These are phyloP conservation scores for Filosporella fistucella DNA, from an alignment of 495 filamentous ascomycete genomes.

Conservation along the genomic window DNA sequence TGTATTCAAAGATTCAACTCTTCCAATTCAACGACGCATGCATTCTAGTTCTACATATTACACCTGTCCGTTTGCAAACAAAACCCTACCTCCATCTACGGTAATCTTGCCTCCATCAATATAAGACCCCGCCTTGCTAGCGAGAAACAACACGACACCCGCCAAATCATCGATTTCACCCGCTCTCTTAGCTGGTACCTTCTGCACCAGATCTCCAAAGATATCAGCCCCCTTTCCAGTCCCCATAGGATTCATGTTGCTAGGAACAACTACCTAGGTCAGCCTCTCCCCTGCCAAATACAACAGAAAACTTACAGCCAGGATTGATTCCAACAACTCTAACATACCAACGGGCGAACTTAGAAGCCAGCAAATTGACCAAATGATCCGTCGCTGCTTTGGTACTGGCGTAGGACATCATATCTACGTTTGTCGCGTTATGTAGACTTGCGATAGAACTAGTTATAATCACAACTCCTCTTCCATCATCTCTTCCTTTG, in stretches of 20 bases:
- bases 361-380: slow-evolving; percentile 36
- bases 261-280: slow-evolving; percentile 33
- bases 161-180: slow-evolving; percentile 36
- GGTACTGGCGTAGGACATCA: slow-evolving; percentile 39
- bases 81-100: slow-evolving; percentile 17
- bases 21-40: no score
- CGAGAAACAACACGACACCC: slow-evolving; percentile 35
- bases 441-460: slow-evolving; percentile 44
- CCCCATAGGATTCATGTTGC: slow-evolving; percentile 43
- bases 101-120: slow-evolving; percentile 15
- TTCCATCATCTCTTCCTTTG: slow-evolving; percentile 30
- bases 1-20: no score
- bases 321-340: slow-evolving; percentile 40
- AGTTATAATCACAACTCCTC: slow-evolving; percentile 37
- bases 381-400: slow-evolving; percentile 44
- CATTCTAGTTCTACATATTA: not conserved
- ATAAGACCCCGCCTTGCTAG: slow-evolving; percentile 33
- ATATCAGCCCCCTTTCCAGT: slow-evolving; percentile 33
- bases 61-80: slow-evolving; percentile 21
- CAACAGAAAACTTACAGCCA: slow-evolving; percentile 32
- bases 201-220: slow-evolving; percentile 37
- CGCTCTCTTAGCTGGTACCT: slow-evolving; percentile 38
- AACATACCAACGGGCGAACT: slow-evolving; percentile 38
- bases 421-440: slow-evolving; percentile 42
- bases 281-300: not conserved